A percentile compares a stretch with the other conserved stretches of the same genome.
phyloP scores from a whole-genome alignment of 2,329 filamentous ascomycete genomes.

The Penicillium sp. region DNA sequence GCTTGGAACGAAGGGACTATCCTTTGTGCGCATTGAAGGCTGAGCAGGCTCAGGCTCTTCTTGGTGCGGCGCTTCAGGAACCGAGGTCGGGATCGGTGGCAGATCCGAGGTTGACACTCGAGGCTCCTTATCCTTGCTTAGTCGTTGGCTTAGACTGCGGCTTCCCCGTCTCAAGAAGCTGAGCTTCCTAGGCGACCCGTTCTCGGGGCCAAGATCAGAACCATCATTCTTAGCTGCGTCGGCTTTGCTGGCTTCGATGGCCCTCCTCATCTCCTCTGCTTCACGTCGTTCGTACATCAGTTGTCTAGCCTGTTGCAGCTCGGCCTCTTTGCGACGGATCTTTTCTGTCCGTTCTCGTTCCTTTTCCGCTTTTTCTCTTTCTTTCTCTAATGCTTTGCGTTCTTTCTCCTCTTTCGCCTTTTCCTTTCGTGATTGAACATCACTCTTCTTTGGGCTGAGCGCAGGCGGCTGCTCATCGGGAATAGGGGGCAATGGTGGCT shows the following conservation, averaged over 20 bases:
- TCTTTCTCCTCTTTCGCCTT: conserved; percentile 54
- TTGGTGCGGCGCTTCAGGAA: conserved; percentile 18
- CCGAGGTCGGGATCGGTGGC: conserved; percentile 14
- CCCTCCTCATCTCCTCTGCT: conserved; percentile 58
- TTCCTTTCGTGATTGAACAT: conserved; percentile 65
- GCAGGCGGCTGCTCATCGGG: conserved; percentile 31
- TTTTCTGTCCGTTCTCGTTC: conserved; percentile 53
- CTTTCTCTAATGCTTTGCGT: conserved; percentile 46
- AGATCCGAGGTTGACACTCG: conserved; percentile 27
- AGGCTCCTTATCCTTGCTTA: conserved; percentile 42
- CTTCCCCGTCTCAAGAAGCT: conserved; percentile 65
- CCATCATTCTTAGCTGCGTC: conserved; percentile 41
- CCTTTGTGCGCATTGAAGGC: conserved; percentile 14
- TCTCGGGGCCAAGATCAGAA: conserved; percentile 44
- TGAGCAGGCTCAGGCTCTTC: conserved; percentile 6
- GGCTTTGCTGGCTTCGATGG: conserved; percentile 62
- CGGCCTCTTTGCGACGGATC: conserved; percentile 54
- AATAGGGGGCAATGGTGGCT: conserved; percentile 28
- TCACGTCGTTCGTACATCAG: conserved; percentile 48
- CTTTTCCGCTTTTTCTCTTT: conserved; percentile 51
- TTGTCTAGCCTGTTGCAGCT: conserved; percentile 38
- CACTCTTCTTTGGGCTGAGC: conserved; percentile 55
- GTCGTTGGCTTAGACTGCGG: conserved; percentile 73
- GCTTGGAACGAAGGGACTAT: conserved; percentile 11
- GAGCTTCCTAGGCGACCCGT: conserved; percentile 46